A percentile compares a stretch with the other conserved stretches of the same genome.
These are phyloP conservation scores for Tolypocladium tropicale DNA, from an alignment of 2,329 filamentous ascomycete genomes.

Conservation along the genomic window DNA sequence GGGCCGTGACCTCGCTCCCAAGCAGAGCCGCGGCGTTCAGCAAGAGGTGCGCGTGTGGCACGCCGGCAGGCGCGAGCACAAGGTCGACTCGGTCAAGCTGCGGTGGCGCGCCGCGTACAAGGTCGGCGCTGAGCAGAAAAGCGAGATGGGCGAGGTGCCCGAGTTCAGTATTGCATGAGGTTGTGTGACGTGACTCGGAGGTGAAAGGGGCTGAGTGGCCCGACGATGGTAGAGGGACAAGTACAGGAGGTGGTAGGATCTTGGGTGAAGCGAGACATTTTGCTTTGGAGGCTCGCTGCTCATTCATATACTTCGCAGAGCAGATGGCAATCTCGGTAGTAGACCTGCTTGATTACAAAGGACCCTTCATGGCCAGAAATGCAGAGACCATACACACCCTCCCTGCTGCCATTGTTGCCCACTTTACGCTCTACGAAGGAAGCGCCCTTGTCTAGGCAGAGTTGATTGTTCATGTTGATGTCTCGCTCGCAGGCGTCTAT, in stretches of 20 bases:
- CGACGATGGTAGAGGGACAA: background rate
- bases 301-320: background rate
- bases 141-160: conserved; percentile 77
- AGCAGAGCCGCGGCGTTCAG: conserved; percentile 63
- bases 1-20: conserved; percentile 63
- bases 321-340: background rate
- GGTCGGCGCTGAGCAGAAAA: conserved; percentile 53
- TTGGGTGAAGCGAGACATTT: background rate
- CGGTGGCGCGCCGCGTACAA: conserved; percentile 81
- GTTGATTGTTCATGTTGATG: background rate
- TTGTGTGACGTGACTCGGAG: background rate
- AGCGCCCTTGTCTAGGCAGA: background rate
- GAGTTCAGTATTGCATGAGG: conserved; percentile 61
- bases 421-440: too few relatives aligned
- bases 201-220: background rate
- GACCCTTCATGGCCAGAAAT: background rate
- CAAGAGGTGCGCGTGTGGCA: conserved; percentile 70
- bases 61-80: conserved; percentile 55
- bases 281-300: background rate
- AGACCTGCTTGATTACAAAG: background rate
- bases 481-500: background rate
- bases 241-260: background rate
- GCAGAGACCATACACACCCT: background rate
- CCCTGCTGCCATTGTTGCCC: background rate
- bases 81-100: conserved; percentile 76